These are phyloP conservation scores for Pleurotus cornucopiae DNA, from an alignment of 768 basidiomycete species.

Conservation along the genomic window DNA sequence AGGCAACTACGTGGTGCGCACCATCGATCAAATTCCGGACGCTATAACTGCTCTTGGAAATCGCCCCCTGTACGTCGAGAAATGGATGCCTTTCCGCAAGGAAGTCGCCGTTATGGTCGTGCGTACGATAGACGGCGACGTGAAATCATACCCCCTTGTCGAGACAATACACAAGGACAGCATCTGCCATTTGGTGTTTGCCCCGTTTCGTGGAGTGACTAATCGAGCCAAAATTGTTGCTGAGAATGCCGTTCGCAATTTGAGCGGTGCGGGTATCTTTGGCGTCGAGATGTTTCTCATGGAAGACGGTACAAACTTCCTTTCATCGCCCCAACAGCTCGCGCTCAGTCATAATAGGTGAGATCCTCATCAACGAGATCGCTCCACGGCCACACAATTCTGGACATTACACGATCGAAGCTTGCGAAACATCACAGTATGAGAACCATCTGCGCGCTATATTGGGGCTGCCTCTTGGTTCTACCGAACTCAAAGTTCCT, in stretches of 20 bases:
- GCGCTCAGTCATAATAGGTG: slow-evolving; percentile 37
- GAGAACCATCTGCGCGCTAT: slow-evolving; percentile 97
- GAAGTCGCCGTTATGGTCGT: slow-evolving; percentile 99
- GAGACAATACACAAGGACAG: slow-evolving; percentile 95
- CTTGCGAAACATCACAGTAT: slow-evolving; percentile 94
- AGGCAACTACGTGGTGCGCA: slow-evolving; percentile 79
- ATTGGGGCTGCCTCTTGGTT: slow-evolving; percentile 84
- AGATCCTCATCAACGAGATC: slow-evolving; percentile 90
- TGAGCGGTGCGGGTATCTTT: slow-evolving; percentile 90
- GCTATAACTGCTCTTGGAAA: slow-evolving; percentile 52
- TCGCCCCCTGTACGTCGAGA: slow-evolving; percentile 87
- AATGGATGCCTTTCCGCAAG: slow-evolving; percentile 83
- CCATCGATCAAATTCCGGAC: slow-evolving; percentile 44
- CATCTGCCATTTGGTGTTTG: slow-evolving; percentile 90
- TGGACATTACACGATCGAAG: slow-evolving; percentile 98
- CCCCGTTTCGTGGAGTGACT: slow-evolving; percentile 70
- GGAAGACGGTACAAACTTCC: slow-evolving; percentile 56
- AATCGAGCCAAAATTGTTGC: slow-evolving; percentile 67
- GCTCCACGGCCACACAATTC: slow-evolving; percentile 98
- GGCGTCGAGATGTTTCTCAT: slow-evolving; percentile 98
- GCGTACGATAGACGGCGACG: slow-evolving; percentile 66
- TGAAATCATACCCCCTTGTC: slow-evolving; percentile 83
- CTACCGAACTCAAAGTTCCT: slow-evolving; percentile 82
- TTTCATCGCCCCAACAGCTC: too few species aligned
- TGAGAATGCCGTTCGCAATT: slow-evolving; percentile 71